Conservation (phyloP, 805 yeast genomes). For the Sungouiella thailandica region DNA sequence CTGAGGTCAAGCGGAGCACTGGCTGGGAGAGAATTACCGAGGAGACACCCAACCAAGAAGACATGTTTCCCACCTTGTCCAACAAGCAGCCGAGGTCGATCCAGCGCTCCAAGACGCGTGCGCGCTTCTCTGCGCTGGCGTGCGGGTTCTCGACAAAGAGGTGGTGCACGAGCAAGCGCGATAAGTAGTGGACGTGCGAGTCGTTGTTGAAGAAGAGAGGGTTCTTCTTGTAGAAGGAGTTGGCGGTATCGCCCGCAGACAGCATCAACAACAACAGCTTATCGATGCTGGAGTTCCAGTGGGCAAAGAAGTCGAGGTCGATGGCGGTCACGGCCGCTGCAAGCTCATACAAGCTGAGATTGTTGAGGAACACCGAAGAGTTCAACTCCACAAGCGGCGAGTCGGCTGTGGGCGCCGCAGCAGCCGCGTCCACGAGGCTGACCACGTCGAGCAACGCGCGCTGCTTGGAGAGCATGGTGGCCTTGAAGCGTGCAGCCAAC, state of each 20-base stretch:
- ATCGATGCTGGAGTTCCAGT: conserved; percentile 80
- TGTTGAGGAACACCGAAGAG: conserved; percentile 49
- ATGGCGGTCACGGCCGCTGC: conserved; percentile 64
- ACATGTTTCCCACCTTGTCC: conserved; percentile 85
- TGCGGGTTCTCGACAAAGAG: conserved; percentile 49
- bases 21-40: conserved; percentile 80
- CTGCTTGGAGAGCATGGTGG: conserved; percentile 48
- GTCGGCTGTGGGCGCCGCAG: neutral
- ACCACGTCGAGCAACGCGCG: conserved; percentile 28
- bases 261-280: conserved; percentile 65
- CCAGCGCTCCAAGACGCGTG: conserved; percentile 73
- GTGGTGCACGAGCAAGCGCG: conserved; percentile 65
- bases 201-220: conserved; percentile 73
- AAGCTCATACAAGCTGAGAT: conserved; percentile 45
- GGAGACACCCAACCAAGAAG: conserved; percentile 89
- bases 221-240: conserved; percentile 47
- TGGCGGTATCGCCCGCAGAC: conserved; percentile 25
- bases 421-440: conserved; percentile 7
- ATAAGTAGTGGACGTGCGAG: conserved; percentile 69
- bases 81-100: conserved; percentile 73
- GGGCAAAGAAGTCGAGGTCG: conserved; percentile 56
- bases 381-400: conserved; percentile 25
- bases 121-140: conserved; percentile 42
- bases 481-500: conserved; percentile 49
- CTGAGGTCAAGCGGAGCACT: conserved; percentile 60